These are phyloP conservation scores for Bryum argenteum DNA, from an alignment of 225 moss, liverwort and hornwort genomes.

Conservation along the genomic window DNA sequence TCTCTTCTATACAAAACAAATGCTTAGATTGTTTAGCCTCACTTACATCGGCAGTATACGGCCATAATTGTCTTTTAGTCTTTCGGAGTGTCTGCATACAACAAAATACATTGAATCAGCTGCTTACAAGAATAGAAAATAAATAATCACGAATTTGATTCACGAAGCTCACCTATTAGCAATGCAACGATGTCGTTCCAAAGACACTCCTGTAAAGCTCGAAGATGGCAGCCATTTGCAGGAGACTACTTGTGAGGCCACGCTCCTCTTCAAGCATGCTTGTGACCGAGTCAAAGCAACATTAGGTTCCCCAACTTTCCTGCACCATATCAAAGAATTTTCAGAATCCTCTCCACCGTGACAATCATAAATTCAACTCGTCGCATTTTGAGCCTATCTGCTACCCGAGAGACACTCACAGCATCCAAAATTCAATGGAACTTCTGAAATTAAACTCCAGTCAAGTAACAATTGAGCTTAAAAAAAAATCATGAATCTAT, in stretches of 20 bases:
- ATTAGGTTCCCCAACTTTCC: slow-evolving; percentile 27
- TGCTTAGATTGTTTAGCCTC: slow-evolving; percentile 23
- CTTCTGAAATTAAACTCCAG: not conserved
- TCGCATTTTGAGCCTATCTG: not conserved
- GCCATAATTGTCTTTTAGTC: slow-evolving; percentile 30
- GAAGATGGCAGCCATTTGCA: slow-evolving; percentile 30
- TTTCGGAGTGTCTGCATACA: slow-evolving; percentile 34
- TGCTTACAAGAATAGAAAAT: not conserved
- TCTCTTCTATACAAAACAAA: slow-evolving; percentile 9
- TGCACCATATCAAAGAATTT: slow-evolving; percentile 24
- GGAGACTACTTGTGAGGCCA: slow-evolving; percentile 29
- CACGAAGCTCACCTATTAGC: slow-evolving; percentile 28
- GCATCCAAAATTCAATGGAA: not conserved
- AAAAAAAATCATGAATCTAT: not conserved
- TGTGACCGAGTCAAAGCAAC: slow-evolving; percentile 18
- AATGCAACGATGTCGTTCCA: slow-evolving; percentile 30
- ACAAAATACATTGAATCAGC: slow-evolving; percentile 19
- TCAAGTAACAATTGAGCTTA: not conserved
- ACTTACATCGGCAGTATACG: slow-evolving; percentile 38
- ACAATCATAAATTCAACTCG: not conserved
- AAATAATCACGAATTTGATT: not conserved
- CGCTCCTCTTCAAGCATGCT: slow-evolving; percentile 25
- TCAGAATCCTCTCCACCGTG: not conserved
- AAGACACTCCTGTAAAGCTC: slow-evolving; percentile 36
- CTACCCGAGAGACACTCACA: not conserved